These are phyloP conservation scores for Pythium coloratum DNA, from an alignment of 352 stramenopile genomes.

Conservation along the genomic window DNA sequence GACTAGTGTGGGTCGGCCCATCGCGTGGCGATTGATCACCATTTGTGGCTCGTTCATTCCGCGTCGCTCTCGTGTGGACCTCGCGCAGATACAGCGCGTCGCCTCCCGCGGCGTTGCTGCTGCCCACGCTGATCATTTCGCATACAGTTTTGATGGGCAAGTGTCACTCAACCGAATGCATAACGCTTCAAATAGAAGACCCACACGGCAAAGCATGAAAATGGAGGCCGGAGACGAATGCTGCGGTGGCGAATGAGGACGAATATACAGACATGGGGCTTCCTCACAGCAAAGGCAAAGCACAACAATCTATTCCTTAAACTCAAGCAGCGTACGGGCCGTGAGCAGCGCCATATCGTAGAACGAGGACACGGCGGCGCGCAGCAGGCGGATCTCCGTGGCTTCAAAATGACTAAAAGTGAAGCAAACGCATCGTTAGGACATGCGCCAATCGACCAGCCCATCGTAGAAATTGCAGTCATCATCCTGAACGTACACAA, in stretches of 20 bases:
- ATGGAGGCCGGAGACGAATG: not conserved
- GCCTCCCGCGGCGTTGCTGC: not conserved
- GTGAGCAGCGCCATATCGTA: conserved; percentile 85
- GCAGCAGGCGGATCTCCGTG: conserved; percentile 81
- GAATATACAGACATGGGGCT: not conserved
- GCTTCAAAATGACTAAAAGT: conserved; percentile 68
- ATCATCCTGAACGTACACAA: conserved; percentile 50
- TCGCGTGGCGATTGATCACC: not conserved
- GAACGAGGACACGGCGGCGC: conserved; percentile 83
- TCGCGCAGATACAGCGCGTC: conserved; percentile 10
- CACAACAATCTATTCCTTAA: conserved; percentile 59
- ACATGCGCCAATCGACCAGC: not conserved
- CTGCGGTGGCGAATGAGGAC: not conserved
- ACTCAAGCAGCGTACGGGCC: conserved; percentile 78
- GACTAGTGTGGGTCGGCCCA: conserved; percentile 22
- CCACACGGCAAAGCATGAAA: not conserved
- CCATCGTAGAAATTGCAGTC: not conserved
- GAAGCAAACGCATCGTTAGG: not conserved
- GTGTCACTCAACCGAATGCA: not conserved
- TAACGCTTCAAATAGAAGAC: not conserved
- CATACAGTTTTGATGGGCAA: not conserved
- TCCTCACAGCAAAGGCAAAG: not conserved
- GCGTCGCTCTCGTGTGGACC: conserved; percentile 14
- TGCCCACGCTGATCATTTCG: conserved; percentile 3
- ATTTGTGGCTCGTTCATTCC: not conserved